Conservation (phyloP, 2,329 filamentous ascomycete genomes). For the Chlorencoelia australis region DNA sequence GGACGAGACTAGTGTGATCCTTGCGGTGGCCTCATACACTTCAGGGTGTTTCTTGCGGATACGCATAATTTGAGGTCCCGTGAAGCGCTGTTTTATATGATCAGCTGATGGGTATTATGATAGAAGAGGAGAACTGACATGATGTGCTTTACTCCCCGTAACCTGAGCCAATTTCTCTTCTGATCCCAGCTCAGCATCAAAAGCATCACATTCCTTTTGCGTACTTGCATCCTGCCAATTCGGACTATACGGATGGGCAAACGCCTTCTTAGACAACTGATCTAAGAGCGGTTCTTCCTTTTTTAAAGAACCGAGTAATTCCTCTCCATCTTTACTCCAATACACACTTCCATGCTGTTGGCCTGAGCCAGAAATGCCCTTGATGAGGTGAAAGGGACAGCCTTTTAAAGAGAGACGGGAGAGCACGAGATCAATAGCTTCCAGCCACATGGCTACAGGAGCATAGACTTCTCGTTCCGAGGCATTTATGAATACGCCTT, state of each 20-base stretch:
- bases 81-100: constrained; percentile 62
- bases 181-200: constrained; percentile 62
- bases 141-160: constrained; percentile 90
- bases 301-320: constrained; percentile 51
- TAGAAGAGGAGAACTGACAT: constrained; percentile 46
- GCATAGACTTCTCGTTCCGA: constrained; percentile 82
- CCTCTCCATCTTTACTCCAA: constrained; percentile 66
- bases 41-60: constrained; percentile 72
- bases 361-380: constrained; percentile 79
- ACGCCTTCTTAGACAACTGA: constrained; percentile 56
- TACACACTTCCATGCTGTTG: constrained; percentile 98
- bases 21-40: constrained; percentile 68
- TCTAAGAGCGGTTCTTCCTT: constrained; percentile 52
- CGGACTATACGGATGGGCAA: constrained; percentile 79
- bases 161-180: constrained; percentile 60
- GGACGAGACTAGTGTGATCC: constrained; percentile 90
- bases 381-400: constrained; percentile 64
- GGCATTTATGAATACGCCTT: constrained; percentile 78
- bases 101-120: constrained; percentile 8
- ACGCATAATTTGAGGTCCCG: constrained; percentile 89
- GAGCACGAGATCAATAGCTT: constrained; percentile 81
- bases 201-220: constrained; percentile 80
- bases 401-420: constrained; percentile 57
- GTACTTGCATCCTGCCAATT: constrained; percentile 99
- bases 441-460: constrained; percentile 88